Conservation (phyloP, 1,284 basidiomycete species). For the Psilocybe mexicana region DNA sequence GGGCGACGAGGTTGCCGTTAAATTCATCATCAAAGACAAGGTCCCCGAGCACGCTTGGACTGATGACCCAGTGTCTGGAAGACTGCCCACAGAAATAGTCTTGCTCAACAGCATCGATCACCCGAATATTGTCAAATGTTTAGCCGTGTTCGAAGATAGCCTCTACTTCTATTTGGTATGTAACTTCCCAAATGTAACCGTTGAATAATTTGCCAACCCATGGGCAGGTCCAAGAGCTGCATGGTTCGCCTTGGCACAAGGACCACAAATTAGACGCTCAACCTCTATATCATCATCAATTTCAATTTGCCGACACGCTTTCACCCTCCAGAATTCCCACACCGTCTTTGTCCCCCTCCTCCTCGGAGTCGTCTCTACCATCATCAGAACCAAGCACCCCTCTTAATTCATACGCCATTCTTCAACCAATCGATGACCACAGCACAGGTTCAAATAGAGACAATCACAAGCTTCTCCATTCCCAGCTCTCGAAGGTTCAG, state of each 20-base stretch:
- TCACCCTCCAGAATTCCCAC: conserved; percentile 40
- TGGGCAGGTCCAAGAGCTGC: conserved; percentile 85
- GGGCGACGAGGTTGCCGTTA: conserved; percentile 81
- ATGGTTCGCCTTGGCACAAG: conserved; percentile 83
- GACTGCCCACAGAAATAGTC: conserved; percentile 80
- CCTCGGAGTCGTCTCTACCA: conserved; percentile 47
- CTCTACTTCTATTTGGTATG: conserved; percentile 85
- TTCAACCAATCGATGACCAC: conserved; percentile 16
- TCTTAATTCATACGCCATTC: conserved; percentile 30
- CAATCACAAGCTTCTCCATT: conserved; percentile 18
- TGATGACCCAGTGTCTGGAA: conserved; percentile 59
- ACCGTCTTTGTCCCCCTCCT: conserved; percentile 58
- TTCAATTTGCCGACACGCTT: conserved; percentile 25
- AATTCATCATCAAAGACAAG: conserved; percentile 88
- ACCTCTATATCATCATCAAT: conserved; percentile 14
- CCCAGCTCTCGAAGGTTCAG: conserved; percentile 17
- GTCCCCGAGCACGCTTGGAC: conserved; percentile 82
- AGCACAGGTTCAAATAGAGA: conserved; percentile 10
- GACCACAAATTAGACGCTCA: conserved; percentile 28
- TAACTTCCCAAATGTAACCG: conserved; percentile 15
- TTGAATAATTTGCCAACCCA: background rate
- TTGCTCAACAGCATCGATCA: conserved; percentile 77
- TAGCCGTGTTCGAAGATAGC: conserved; percentile 83
- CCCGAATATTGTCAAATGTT: conserved; percentile 79
- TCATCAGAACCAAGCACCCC: conserved; percentile 46